Evolutionary conservation across 1,139 yeast genomes (phyloP).

Genomic region (Yamadazyma conglobata): DNA sequence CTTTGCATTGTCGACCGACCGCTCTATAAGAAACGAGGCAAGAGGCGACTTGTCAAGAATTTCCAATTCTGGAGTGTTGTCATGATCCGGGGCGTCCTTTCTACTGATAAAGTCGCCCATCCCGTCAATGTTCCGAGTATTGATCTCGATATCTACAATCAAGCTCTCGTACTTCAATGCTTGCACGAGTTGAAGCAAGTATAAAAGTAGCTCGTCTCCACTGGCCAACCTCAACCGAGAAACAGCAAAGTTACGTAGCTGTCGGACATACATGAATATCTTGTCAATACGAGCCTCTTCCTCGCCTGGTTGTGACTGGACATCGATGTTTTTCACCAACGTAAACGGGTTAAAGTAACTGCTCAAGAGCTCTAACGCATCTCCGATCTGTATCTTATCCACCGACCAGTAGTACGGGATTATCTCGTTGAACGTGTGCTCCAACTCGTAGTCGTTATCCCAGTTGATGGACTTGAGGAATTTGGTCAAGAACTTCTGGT

Average conservation of each 20-base stretch:
- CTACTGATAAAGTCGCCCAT: constrained; percentile 5
- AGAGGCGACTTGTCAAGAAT: constrained; percentile 50
- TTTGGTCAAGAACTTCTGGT: constrained; percentile 61
- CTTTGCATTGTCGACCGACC: constrained; percentile 62
- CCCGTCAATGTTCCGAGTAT: constrained; percentile 8
- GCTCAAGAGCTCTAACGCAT: constrained; percentile 84
- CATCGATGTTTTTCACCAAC: constrained; percentile 19
- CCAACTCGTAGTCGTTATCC: constrained; percentile 78
- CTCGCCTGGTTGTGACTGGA: constrained; percentile 5
- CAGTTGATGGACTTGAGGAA: constrained; percentile 85
- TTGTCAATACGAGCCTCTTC: constrained; percentile 30
- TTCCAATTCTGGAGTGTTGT: constrained; percentile 17
- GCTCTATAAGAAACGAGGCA: constrained; percentile 72
- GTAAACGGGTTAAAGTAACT: constrained; percentile 54
- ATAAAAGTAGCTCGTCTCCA: constrained; percentile 76
- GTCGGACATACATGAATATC: constrained; percentile 32
- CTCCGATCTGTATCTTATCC: constrained; percentile 84
- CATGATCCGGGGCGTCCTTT: constrained; percentile 8
- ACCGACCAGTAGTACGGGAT: constrained; percentile 45
- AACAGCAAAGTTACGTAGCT: constrained; percentile 81
- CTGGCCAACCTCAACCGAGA: constrained; percentile 74
- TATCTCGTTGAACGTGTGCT: constrained; percentile 65
- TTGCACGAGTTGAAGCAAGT: constrained; percentile 85
- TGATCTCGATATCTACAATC: constrained; percentile 19
- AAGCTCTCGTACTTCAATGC: constrained; percentile 73